These are phyloP conservation scores for Elongisporangium undulatum DNA, from an alignment of 352 stramenopile genomes.

Conservation along the genomic window DNA sequence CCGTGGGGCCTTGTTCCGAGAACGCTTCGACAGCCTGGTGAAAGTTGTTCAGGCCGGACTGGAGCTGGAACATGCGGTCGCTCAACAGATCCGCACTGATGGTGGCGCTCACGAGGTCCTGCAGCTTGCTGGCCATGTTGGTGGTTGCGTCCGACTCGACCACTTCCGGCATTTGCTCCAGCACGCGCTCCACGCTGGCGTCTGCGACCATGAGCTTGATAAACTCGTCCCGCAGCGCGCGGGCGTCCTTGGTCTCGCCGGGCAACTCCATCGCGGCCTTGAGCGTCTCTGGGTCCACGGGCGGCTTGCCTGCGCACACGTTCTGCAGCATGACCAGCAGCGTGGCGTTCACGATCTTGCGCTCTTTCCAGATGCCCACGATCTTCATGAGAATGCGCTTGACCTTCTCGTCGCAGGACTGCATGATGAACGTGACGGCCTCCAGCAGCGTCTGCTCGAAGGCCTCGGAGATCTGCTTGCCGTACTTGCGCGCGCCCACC, in stretches of 20 bases:
- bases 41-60: constrained; percentile 75
- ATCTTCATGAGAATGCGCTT: constrained; percentile 85
- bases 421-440: constrained; percentile 65
- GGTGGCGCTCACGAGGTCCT: constrained; percentile 74
- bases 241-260: constrained; percentile 13
- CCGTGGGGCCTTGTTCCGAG: constrained; percentile 8
- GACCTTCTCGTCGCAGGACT: constrained; percentile 64
- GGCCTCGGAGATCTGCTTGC: constrained; percentile 52
- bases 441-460: constrained; percentile 61
- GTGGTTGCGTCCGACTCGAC: constrained; percentile 45
- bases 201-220: constrained; percentile 31
- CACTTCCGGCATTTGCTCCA: constrained; percentile 70
- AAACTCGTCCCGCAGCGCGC: constrained; percentile 25
- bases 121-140: constrained; percentile 36
- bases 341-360: constrained; percentile 41
- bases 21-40: constrained; percentile 55
- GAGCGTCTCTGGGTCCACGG: constrained; percentile 24
- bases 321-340: constrained; percentile 69
- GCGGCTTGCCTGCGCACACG: constrained; percentile 62
- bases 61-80: constrained; percentile 87
- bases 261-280: constrained; percentile 13
- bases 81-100: constrained; percentile 83
- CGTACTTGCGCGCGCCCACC: constrained; percentile 76
- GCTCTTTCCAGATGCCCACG: constrained; percentile 83
- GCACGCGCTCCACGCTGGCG: constrained; percentile 29